A percentile compares a stretch with the other conserved stretches of the same genome.
These are phyloP conservation scores for Stropharia rugosoannulata DNA, from an alignment of 768 basidiomycete genomes.

Conservation along the genomic window DNA sequence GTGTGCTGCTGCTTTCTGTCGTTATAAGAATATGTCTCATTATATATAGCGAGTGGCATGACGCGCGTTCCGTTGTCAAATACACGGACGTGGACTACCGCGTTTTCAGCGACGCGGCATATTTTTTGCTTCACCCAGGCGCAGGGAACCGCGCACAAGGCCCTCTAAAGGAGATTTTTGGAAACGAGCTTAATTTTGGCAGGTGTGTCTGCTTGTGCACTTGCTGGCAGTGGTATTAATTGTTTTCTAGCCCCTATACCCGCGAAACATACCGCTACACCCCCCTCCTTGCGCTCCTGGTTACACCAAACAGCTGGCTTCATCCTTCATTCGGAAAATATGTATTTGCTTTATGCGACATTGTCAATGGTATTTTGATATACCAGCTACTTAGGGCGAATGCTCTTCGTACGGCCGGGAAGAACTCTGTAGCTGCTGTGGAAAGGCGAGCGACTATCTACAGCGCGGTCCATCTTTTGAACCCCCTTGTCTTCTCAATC, in stretches of 20 bases:
- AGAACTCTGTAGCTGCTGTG: conserved; percentile 7
- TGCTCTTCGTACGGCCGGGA: conserved; percentile 36
- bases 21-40: conserved; percentile 71
- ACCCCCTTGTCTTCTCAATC: conserved; percentile 93
- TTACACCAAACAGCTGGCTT: conserved; percentile 78
- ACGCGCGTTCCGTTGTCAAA: conserved; percentile 77
- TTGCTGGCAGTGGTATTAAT: neutral
- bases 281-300: conserved; percentile 80
- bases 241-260: conserved; percentile 72
- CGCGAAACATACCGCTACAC: conserved; percentile 97
- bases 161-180: conserved; percentile 40
- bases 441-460: conserved; percentile 51
- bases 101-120: conserved; percentile 92
- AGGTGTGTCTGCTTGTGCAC: conserved; percentile 55
- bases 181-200: conserved; percentile 47
- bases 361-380: conserved; percentile 75
- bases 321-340: conserved; percentile 91
- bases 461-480: conserved; percentile 77
- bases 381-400: conserved; percentile 55
- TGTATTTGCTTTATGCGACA: conserved; percentile 81
- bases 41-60: conserved; percentile 89
- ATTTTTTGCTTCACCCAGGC: conserved; percentile 57
- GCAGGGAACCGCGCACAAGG: conserved; percentile 61
- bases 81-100: conserved; percentile 99
- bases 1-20: conserved; percentile 52